Evolutionary conservation across 768 basidiomycete genomes (phyloP), one percentile per base, ranked within the genome.

Genomic region (Pisolithus tinctorius): DNA sequence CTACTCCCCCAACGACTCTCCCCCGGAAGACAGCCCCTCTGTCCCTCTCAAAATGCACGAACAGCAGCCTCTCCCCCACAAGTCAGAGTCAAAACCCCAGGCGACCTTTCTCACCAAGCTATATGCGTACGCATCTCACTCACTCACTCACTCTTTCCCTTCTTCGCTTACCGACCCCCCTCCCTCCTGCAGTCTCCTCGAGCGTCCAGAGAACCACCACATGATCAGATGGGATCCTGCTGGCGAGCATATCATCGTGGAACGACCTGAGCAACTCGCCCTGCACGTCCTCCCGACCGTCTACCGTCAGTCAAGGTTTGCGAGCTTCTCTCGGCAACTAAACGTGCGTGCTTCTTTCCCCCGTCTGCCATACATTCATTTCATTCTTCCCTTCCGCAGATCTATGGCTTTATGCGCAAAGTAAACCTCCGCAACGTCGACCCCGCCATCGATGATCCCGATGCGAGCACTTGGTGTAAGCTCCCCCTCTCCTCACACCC

Each of bases 391-490:
- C 61, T 61, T 52, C 48, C 52, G 61, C 61, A 95, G 93, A 96
- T 96, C 71, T 96, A 96, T 75, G 93, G 93, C 58, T 96, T 93
- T 77, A 94, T 94, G 90, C 91, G 93, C 71, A 94, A 95, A 71
- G 89, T 95, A 66, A 94, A 93, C 75, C 78, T 94, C 60, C 86
- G 90, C 67, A 93, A 94, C 72, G 87, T 93, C 68, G 92, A 94
- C 75, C 88, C 89, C 56, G 90, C 88, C 55, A 93, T 93, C 59
- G 88, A 90, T 71, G 93, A 95, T 72, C 92, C 92, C 55, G 93
- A 96, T 73, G 93, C 92, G 13, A 93, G 89, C 69, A 93, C 92
- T 56, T 96, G 93, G 93, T 93, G 92, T 94, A 75, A 67, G 92
- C 81, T 20, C 2, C 20, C 20, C 26, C 53, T 26, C 48, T 26